phyloP scores from a whole-genome alignment of 805 yeast species.

The Zygosaccharomyces lentus region DNA sequence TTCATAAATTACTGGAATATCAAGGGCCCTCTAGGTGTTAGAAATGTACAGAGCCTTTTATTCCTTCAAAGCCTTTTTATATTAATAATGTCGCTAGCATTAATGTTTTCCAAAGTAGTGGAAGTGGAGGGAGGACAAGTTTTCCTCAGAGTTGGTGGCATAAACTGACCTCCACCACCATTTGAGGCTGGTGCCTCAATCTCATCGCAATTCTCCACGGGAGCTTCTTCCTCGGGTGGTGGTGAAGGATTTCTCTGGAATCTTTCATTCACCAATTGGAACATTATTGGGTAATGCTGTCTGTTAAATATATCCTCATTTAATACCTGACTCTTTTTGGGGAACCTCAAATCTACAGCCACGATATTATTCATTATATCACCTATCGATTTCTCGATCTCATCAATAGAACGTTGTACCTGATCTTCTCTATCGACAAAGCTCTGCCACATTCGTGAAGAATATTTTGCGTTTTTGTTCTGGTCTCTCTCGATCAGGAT shows the following conservation, averaged over 20 bases:
- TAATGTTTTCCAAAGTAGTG: constrained; percentile 18
- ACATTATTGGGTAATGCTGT: constrained; percentile 42
- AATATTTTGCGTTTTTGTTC: constrained; percentile 7
- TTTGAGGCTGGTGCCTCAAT: background rate
- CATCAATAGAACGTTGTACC: constrained; percentile 11
- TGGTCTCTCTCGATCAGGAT: constrained; percentile 14
- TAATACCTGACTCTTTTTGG: constrained; percentile 37
- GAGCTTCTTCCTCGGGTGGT: constrained; percentile 15
- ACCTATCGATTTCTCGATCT: constrained; percentile 12
- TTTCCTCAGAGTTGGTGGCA: constrained; percentile 15
- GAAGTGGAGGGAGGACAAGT: constrained; percentile 16
- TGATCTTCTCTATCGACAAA: constrained; percentile 8
- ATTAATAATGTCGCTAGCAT: constrained; percentile 11
- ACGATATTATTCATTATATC: constrained; percentile 25
- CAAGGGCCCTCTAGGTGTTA: constrained; percentile 25
- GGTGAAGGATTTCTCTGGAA: constrained; percentile 17
- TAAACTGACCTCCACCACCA: background rate
- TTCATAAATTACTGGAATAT: constrained; percentile 35
- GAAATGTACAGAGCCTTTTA: constrained; percentile 1
- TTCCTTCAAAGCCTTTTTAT: background rate
- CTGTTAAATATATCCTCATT: constrained; percentile 38
- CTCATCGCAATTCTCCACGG: background rate
- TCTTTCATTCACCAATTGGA: constrained; percentile 24
- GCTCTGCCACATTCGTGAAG: constrained; percentile 13
- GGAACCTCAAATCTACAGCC: constrained; percentile 36